Evolutionary conservation across 345 rosid genomes (phyloP).

Genomic region (Salix caprea): DNA sequence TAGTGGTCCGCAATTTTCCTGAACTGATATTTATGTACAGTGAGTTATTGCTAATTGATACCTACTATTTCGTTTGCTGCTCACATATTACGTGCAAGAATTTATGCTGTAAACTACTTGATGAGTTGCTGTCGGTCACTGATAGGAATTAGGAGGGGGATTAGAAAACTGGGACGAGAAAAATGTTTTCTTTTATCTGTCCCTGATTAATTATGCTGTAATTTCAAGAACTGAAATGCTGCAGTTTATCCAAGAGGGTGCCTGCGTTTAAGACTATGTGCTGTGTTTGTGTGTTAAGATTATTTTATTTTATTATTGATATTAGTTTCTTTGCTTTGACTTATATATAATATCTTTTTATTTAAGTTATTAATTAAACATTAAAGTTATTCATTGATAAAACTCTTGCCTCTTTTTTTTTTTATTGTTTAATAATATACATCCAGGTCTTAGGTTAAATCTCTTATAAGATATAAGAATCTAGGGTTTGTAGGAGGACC

Average conservation of each 20-base stretch:
- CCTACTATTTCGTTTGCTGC: neutral
- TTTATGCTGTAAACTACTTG: neutral
- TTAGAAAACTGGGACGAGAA: neutral
- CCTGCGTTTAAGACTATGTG: neutral
- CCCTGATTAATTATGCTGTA: neutral
- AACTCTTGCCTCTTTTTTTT: too few species aligned
- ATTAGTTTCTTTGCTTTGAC: too few species aligned
- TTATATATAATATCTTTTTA: too few species aligned
- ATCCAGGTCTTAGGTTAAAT: neutral
- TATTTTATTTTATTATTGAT: too few species aligned
- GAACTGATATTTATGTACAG: too few species aligned
- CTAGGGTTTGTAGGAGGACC: neutral
- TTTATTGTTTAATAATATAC: neutral
- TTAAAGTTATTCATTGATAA: too few species aligned
- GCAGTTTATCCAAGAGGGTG: neutral
- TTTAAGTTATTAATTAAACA: too few species aligned
- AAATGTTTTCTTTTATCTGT: neutral
- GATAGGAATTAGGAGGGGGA: neutral
- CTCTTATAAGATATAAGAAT: neutral
- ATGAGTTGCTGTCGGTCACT: neutral
- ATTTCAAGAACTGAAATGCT: neutral
- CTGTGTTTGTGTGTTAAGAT: too few species aligned
- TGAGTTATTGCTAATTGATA: neutral
- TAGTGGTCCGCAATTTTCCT: too few species aligned
- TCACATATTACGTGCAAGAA: neutral